Evolutionary conservation across 768 basidiomycete species (phyloP).

Genomic region (Auricularia cornea): DNA sequence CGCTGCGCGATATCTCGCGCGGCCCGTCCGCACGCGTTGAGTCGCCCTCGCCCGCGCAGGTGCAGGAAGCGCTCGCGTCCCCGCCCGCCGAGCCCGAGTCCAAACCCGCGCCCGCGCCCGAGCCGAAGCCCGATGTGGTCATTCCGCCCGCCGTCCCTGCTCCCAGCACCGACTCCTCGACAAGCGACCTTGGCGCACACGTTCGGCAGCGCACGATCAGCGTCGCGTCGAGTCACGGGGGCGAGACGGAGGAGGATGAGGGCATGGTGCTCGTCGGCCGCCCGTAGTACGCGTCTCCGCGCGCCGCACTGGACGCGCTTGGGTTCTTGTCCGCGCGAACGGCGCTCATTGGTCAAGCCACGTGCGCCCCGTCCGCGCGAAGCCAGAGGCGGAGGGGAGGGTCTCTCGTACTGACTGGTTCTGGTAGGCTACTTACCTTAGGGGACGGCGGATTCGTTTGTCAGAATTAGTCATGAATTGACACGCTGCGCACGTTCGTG

Average conservation of each 20-base stretch:
- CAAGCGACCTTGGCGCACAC: conserved; percentile 5
- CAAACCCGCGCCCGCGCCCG: conserved; percentile 4
- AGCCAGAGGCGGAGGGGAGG: no score
- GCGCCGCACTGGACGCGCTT: background rate
- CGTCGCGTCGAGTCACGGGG: conserved; percentile 42
- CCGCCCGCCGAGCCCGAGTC: conserved; percentile 15
- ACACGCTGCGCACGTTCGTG: no score
- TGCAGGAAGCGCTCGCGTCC: background rate
- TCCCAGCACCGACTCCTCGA: background rate
- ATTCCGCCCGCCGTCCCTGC: background rate
- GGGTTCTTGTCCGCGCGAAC: no score
- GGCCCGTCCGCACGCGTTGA: conserved; percentile 28
- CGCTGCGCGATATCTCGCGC: conserved; percentile 70
- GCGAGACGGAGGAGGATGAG: conserved; percentile 72
- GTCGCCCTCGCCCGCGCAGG: background rate
- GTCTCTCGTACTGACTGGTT: no score
- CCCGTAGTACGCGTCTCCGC: background rate
- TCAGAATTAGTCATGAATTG: no score
- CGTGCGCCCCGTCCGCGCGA: no score
- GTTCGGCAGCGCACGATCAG: conserved; percentile 2
- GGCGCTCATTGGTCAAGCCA: no score
- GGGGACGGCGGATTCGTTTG: no score
- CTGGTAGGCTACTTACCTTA: no score
- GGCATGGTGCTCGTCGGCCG: conserved; percentile 24
- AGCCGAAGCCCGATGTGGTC: no score